Percentiles rank a stretch among this genome's conserved stretches.
phyloP scores from a whole-genome alignment of 176 grass and related monocot genomes.

The Bolboschoenus planiculmis region DNA sequence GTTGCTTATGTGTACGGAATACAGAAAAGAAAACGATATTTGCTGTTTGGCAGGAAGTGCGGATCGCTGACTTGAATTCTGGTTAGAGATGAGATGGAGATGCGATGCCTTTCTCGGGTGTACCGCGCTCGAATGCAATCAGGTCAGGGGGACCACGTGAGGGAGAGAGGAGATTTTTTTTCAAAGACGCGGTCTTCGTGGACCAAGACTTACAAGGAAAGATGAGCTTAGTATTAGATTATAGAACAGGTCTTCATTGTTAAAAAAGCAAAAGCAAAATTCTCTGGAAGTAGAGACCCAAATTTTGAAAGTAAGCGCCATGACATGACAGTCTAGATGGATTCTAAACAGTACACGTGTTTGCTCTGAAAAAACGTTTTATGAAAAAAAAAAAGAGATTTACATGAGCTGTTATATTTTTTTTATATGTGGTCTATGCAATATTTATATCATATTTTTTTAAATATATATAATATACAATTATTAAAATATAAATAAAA shows the following conservation, averaged over 20 bases:
- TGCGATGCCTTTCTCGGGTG: conserved; percentile 19
- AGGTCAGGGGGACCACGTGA: neutral
- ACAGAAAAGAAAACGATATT: neutral
- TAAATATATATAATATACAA: too few species aligned
- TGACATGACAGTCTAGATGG: neutral
- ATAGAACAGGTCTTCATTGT: neutral
- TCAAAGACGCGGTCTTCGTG: neutral
- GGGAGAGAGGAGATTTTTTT: neutral
- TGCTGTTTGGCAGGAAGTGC: neutral
- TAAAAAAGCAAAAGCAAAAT: neutral
- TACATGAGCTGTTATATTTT: too few species aligned
- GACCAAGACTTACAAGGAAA: neutral
- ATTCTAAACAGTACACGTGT: neutral
- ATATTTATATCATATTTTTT: too few species aligned
- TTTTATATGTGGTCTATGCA: too few species aligned
- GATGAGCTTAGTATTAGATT: neutral
- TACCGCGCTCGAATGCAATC: neutral
- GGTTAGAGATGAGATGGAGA: neutral
- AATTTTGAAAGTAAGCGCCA: neutral
- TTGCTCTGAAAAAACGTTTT: neutral
- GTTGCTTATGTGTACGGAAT: too few species aligned
- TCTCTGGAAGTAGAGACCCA: neutral
- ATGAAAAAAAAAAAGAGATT: too few species aligned
- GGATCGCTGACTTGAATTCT: neutral
- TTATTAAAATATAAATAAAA: too few species aligned